phyloP scores from a whole-genome alignment of 1,284 basidiomycete species.

The Schizophyllum commune region DNA sequence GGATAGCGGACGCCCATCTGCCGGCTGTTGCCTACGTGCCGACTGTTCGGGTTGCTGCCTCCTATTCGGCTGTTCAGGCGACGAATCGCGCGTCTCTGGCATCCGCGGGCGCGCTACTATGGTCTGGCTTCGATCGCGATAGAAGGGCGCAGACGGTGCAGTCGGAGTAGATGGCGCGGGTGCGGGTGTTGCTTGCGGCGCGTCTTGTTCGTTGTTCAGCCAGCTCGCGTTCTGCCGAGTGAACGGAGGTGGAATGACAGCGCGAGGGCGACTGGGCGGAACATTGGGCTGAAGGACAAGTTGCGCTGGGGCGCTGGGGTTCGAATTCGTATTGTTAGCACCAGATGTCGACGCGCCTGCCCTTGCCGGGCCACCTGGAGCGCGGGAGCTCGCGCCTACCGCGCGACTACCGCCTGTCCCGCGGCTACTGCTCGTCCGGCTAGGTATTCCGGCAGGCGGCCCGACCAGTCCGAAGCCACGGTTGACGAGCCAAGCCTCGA shows the following conservation, averaged over 20 bases:
- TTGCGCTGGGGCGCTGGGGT: background rate
- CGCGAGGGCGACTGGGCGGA: background rate
- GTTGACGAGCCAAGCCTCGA: constrained; percentile 87
- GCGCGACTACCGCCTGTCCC: too few relatives aligned
- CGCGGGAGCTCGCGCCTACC: background rate
- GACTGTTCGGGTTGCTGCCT: too few relatives aligned
- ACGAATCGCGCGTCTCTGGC: constrained; percentile 13
- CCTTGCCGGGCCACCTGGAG: background rate
- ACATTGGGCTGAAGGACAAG: background rate
- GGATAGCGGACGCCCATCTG: too few relatives aligned
- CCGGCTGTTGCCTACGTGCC: too few relatives aligned
- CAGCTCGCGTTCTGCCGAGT: background rate
- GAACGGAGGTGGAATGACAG: background rate
- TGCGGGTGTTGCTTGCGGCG: too few relatives aligned
- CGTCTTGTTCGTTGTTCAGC: background rate
- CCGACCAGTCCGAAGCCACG: constrained; percentile 71
- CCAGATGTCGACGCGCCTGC: background rate
- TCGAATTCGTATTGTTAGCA: too few relatives aligned
- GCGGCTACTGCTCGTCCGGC: too few relatives aligned
- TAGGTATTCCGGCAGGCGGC: constrained; percentile 26
- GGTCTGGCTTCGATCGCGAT: constrained; percentile 68
- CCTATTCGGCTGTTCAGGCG: too few relatives aligned
- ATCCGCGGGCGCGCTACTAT: constrained; percentile 56
- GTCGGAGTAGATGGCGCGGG: constrained; percentile 13
- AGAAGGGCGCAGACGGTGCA: constrained; percentile 51